Evolutionary conservation across 2,329 filamentous ascomycete genomes (phyloP).

Genomic region (Chrysoporthe austroafricana): DNA sequence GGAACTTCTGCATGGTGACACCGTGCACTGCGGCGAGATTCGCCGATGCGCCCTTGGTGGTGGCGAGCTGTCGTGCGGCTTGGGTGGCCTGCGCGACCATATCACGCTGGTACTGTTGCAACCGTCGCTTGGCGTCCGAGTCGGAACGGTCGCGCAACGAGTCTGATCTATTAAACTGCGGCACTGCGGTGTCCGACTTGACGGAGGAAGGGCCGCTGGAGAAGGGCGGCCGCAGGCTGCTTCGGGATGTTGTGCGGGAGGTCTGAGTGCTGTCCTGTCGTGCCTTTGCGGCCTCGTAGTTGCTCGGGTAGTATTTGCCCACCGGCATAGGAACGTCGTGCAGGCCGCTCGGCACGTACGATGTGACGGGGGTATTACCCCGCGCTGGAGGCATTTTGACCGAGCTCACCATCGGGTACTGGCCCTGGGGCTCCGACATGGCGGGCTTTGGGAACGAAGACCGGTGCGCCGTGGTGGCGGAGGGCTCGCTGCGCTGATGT

Average conservation of each 20-base stretch:
- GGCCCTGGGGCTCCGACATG: constrained; percentile 29
- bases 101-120: constrained; percentile 64
- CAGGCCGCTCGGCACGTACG: constrained; percentile 55
- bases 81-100: constrained; percentile 62
- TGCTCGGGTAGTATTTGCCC: constrained; percentile 67
- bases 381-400: constrained; percentile 36
- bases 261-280: constrained; percentile 30
- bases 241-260: constrained; percentile 31
- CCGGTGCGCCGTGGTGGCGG: constrained; percentile 21
- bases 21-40: constrained; percentile 39
- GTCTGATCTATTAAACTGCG: constrained; percentile 31
- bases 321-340: constrained; percentile 54
- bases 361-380: constrained; percentile 51
- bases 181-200: constrained; percentile 43
- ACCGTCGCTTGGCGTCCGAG: constrained; percentile 53
- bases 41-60: constrained; percentile 33
- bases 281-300: constrained; percentile 52
- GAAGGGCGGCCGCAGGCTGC: constrained; percentile 33
- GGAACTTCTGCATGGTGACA: constrained; percentile 44
- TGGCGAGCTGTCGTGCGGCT: constrained; percentile 43
- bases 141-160: constrained; percentile 42
- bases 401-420: constrained; percentile 31
- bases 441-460: constrained; percentile 28
- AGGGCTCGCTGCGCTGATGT: constrained; percentile 28
- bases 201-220: constrained; percentile 38